Conservation (phyloP, 331 rosid species). For the Quercus tomentella region DNA sequence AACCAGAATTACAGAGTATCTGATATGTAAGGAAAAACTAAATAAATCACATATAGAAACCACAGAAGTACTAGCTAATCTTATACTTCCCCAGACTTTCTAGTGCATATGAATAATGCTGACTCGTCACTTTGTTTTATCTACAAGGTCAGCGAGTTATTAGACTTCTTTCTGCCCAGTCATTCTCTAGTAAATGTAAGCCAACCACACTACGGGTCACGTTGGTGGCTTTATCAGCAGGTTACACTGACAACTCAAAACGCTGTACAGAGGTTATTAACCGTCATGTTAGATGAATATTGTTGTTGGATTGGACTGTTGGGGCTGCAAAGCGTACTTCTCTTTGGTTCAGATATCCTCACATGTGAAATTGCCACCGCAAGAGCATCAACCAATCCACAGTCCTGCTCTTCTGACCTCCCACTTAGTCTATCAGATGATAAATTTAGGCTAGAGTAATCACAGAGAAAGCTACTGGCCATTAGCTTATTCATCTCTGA, state of each 20-base stretch:
- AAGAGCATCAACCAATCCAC: conserved; percentile 4
- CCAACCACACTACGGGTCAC: background rate
- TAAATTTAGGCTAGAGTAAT: background rate
- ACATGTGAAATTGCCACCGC: background rate
- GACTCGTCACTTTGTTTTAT: background rate
- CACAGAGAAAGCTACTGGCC: background rate
- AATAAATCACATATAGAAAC: background rate
- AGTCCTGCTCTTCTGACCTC: background rate
- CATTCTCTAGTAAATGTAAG: background rate
- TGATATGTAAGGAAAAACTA: background rate
- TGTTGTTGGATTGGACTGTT: background rate
- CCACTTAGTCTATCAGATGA: background rate
- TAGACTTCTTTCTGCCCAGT: background rate
- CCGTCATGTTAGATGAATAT: background rate
- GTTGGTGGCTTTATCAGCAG: background rate
- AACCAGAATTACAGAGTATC: background rate
- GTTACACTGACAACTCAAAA: background rate
- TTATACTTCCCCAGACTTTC: background rate
- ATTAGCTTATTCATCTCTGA: background rate
- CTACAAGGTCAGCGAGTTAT: background rate
- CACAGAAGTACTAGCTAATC: background rate
- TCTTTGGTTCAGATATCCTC: conserved; percentile 8
- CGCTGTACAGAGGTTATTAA: conserved; percentile 1
- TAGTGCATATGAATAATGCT: background rate
- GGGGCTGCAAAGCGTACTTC: conserved; percentile 5